These are phyloP conservation scores for Anethum foeniculum DNA, from an alignment of 140 eudicot genomes.

Conservation along the genomic window DNA sequence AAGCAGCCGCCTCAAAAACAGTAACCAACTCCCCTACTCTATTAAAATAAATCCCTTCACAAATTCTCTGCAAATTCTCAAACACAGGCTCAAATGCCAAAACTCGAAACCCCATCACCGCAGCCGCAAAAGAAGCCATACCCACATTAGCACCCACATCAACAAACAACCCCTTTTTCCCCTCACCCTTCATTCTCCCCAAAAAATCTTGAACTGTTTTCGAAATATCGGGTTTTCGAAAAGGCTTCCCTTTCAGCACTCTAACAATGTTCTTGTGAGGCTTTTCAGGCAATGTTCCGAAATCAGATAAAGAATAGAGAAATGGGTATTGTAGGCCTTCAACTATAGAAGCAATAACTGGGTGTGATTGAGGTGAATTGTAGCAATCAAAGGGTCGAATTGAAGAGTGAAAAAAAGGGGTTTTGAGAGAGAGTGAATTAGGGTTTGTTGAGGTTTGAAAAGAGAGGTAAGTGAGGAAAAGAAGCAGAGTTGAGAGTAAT, in stretches of 20 bases:
- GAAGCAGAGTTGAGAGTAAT: slow-evolving; percentile 51
- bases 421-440: slow-evolving; percentile 18
- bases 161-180: slow-evolving; percentile 57
- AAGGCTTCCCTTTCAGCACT: slow-evolving; percentile 66
- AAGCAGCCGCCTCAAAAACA: slow-evolving; percentile 87
- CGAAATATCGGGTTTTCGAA: slow-evolving; percentile 75
- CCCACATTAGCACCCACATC: slow-evolving; percentile 99
- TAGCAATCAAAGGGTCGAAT: slow-evolving; percentile 62
- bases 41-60: slow-evolving; percentile 85
- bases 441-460: slow-evolving; percentile 33
- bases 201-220: slow-evolving; percentile 67
- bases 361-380: slow-evolving; percentile 73
- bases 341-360: slow-evolving; percentile 69
- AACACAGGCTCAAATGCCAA: slow-evolving; percentile 86
- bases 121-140: slow-evolving; percentile 96
- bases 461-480: slow-evolving; percentile 52
- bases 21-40: slow-evolving; percentile 62
- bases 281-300: slow-evolving; percentile 80
- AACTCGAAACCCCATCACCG: slow-evolving; percentile 92
- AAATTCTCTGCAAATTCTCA: slow-evolving; percentile 90
- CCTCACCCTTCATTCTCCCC: slow-evolving; percentile 51
- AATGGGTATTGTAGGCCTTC: slow-evolving; percentile 80
- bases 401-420: slow-evolving; percentile 21
- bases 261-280: slow-evolving; percentile 92
- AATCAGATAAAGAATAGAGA: slow-evolving; percentile 66